Base-by-base conservation (phyloP, 208 protist genomes). In the Naegleria gruberi region DNA sequence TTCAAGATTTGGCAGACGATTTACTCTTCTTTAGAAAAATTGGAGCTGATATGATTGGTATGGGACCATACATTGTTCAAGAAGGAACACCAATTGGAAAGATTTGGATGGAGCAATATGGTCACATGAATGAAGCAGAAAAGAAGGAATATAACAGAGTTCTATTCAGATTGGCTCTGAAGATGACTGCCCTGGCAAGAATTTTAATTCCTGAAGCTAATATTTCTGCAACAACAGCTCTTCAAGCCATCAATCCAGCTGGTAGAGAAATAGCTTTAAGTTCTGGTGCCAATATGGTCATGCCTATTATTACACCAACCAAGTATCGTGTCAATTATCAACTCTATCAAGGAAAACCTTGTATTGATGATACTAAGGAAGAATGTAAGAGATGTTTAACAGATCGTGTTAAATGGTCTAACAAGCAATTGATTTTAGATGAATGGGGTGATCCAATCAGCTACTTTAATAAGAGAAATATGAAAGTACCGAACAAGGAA, bases 261-360 rank as follows among this genome's bases (percentile, higher is more conserved):
- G 84, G 77, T 34, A 77, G 65, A 77, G 65, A 77, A 77, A 77
- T 77, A 37, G 65, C 65, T 37, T n/a, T 77, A 19, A 77, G 34
- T 37, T 77, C 65, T 77, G 65, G 65, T 37, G 65, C 65, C 34
- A 94, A 94, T 88, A 91, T 94, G 47, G 23, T 94, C 40, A 94
- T 94, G 93, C 93, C 93, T 34, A 94, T 94, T 47, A 85, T 94
- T 17, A 94, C 93, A 30, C 93, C 93, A 26, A 73, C 89, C 6
- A 91, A 93, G 47, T 94, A 92, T 90, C 34, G 93, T 37, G 88
- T 90, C 5, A 57, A 93, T 34, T 94, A 94, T 90, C 92, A 94
- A 51, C 90, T 94, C 40, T 94, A 94, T 85, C 82, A 94, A 83
- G 92, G 92, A 15, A 94, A 94, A 57, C 90, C 92, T 43, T 92